phyloP scores from a whole-genome alignment of 1,139 yeast species.

The Candida anutae region DNA sequence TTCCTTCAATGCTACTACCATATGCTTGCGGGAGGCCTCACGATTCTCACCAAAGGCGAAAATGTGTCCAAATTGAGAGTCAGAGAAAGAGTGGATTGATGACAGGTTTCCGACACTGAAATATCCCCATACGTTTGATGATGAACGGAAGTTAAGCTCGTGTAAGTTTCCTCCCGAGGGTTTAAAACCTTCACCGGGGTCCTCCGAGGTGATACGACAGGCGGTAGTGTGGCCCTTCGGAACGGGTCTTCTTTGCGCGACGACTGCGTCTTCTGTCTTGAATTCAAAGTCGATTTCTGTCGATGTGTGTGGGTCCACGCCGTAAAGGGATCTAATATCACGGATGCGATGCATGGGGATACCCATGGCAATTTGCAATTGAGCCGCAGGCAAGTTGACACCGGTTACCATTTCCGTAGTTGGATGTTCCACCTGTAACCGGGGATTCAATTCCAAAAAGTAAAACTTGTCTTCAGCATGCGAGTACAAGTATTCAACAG shows the following conservation, averaged over 20 bases:
- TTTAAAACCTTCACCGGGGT: slow-evolving; percentile 98
- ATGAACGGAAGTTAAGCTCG: slow-evolving; percentile 92
- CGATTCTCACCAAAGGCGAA: slow-evolving; percentile 98
- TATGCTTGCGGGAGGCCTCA: slow-evolving; percentile 94
- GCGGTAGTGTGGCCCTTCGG: slow-evolving; percentile 99
- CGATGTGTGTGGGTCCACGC: slow-evolving; percentile 90
- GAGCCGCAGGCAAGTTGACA: slow-evolving; percentile 96
- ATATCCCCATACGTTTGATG: slow-evolving; percentile 98
- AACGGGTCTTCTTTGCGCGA: slow-evolving; percentile 81
- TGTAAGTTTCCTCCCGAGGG: slow-evolving; percentile 97
- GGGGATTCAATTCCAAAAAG: slow-evolving; percentile 92
- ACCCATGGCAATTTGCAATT: slow-evolving; percentile 98
- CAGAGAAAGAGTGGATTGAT: slow-evolving; percentile 94
- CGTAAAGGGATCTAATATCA: slow-evolving; percentile 87
- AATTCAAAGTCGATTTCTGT: slow-evolving; percentile 90
- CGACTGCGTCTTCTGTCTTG: slow-evolving; percentile 59
- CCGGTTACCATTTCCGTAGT: slow-evolving; percentile 99
- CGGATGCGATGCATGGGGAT: slow-evolving; percentile 90
- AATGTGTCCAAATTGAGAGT: slow-evolving; percentile 97
- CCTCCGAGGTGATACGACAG: slow-evolving; percentile 97
- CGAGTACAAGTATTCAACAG: slow-evolving; percentile 93
- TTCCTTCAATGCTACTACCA: slow-evolving; percentile 97
- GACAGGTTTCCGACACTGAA: slow-evolving; percentile 96
- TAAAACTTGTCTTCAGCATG: slow-evolving; percentile 91
- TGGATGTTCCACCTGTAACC: slow-evolving; percentile 98